Evolutionary conservation across 2,329 filamentous ascomycete species (phyloP).

Genomic region (Colletotrichum sp.): DNA sequence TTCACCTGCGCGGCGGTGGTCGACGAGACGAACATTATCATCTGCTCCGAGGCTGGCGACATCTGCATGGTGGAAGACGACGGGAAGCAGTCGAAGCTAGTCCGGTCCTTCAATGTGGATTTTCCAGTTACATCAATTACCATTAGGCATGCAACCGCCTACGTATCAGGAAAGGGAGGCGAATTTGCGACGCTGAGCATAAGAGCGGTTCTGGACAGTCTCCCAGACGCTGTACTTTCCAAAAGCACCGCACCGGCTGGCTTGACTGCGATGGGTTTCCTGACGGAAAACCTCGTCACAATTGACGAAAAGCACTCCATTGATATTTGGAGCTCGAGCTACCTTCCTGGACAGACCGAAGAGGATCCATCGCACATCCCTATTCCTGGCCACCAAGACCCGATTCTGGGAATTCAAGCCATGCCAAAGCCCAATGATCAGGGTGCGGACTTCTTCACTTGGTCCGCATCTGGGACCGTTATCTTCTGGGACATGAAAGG

Average conservation of each 20-base stretch:
- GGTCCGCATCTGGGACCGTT: conserved; percentile 81
- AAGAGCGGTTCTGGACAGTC: conserved; percentile 49
- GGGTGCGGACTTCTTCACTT: conserved; percentile 82
- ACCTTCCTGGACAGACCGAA: conserved; percentile 44
- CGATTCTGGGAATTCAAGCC: conserved; percentile 75
- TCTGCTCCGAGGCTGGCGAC: conserved; percentile 88
- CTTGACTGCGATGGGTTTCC: conserved; percentile 72
- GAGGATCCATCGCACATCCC: conserved; percentile 52
- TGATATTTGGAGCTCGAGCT: conserved; percentile 63
- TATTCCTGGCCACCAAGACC: conserved; percentile 67
- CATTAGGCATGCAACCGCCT: conserved; percentile 62
- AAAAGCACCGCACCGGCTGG: conserved; percentile 44
- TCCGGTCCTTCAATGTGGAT: conserved; percentile 67
- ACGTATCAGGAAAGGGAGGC: conserved; percentile 73
- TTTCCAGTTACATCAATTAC: conserved; percentile 74
- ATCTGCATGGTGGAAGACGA: conserved; percentile 87
- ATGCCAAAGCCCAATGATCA: conserved; percentile 65
- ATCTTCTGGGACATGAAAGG: conserved; percentile 85
- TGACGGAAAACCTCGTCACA: conserved; percentile 71
- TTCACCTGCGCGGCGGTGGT: conserved; percentile 81
- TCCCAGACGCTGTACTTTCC: conserved; percentile 42
- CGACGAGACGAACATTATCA: conserved; percentile 74
- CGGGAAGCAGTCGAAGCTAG: conserved; percentile 73
- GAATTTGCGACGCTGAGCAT: conserved; percentile 61
- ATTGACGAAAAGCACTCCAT: conserved; percentile 80